A percentile compares a stretch with the other conserved stretches of the same genome.
These are phyloP conservation scores for Magnolia officinalis DNA, from an alignment of 164 flowering plant species.

Conservation along the genomic window DNA sequence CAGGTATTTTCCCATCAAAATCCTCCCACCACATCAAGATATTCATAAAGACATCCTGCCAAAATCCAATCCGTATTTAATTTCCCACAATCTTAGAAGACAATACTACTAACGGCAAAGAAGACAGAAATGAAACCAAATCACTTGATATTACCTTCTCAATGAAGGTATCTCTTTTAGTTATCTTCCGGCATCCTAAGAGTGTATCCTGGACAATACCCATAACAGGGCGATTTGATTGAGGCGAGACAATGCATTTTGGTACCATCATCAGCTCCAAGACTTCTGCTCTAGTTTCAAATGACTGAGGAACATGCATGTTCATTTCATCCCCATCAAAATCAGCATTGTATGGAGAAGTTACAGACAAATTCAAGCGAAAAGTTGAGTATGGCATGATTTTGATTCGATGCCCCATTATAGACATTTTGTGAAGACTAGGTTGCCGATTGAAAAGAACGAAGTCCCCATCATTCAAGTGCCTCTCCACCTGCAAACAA, in stretches of 20 bases:
- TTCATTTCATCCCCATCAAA: slow-evolving; percentile 99
- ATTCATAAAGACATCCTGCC: slow-evolving; percentile 98
- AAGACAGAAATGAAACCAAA: not conserved
- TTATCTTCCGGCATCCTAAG: slow-evolving; percentile 91
- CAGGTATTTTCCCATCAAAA: slow-evolving; percentile 96
- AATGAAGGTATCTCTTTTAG: slow-evolving; percentile 94
- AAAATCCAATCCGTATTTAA: not conserved
- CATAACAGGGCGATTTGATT: slow-evolving; percentile 95
- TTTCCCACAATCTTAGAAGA: not conserved
- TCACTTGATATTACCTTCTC: slow-evolving; percentile 56
- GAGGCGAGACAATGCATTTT: slow-evolving; percentile 97
- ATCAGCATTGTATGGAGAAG: slow-evolving; percentile 99
- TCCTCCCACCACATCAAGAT: slow-evolving; percentile 99
- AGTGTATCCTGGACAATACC: slow-evolving; percentile 99
- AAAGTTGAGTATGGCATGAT: slow-evolving; percentile 99
- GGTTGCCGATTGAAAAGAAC: slow-evolving; percentile 97
- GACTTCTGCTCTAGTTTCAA: slow-evolving; percentile 98
- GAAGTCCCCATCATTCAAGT: slow-evolving; percentile 92
- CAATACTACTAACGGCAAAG: not conserved
- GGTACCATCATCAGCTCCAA: slow-evolving; percentile 99
- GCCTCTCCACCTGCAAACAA: slow-evolving; percentile 85
- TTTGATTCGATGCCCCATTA: slow-evolving; percentile 98
- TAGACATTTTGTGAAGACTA: slow-evolving; percentile 98
- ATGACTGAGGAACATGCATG: slow-evolving; percentile 99
- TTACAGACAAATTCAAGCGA: slow-evolving; percentile 89